A percentile compares a stretch with the other conserved stretches of the same genome.
phyloP scores from a whole-genome alignment of 208 protist species.

The Tetramitus jugosus region DNA sequence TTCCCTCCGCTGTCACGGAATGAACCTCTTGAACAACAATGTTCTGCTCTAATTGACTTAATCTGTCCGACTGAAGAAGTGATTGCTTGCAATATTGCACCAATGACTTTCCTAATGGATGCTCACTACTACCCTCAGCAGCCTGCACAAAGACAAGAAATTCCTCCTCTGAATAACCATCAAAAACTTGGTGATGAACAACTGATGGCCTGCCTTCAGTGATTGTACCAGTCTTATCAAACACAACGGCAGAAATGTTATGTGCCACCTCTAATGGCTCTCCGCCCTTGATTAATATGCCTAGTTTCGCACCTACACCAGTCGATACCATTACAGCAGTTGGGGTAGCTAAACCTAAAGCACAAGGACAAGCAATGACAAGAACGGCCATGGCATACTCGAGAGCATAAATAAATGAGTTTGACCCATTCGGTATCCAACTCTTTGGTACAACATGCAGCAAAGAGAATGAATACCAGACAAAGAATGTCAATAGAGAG shows the following conservation, averaged over 20 bases:
- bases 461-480: not conserved
- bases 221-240: slow-evolving; percentile 97
- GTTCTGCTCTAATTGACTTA: not conserved
- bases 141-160: not conserved
- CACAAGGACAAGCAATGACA: slow-evolving; percentile 10
- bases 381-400: not conserved
- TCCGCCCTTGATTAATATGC: slow-evolving; percentile 86
- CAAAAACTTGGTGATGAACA: not conserved
- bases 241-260: slow-evolving; percentile 62
- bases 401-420: not conserved
- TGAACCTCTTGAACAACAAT: not conserved
- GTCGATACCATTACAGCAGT: slow-evolving; percentile 84
- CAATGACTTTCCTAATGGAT: not conserved
- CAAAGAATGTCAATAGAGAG: not conserved
- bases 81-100: not conserved
- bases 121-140: not conserved
- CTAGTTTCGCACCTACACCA: slow-evolving; percentile 72
- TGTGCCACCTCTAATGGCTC: slow-evolving; percentile 67
- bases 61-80: not conserved
- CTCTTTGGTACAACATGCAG: not conserved
- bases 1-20: not conserved
- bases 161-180: not conserved
- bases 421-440: not conserved
- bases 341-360: slow-evolving; percentile 2
- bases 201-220: slow-evolving; percentile 66